Evolutionary conservation across 306 rosid genomes (phyloP).

Genomic region (Prosopis cineraria): DNA sequence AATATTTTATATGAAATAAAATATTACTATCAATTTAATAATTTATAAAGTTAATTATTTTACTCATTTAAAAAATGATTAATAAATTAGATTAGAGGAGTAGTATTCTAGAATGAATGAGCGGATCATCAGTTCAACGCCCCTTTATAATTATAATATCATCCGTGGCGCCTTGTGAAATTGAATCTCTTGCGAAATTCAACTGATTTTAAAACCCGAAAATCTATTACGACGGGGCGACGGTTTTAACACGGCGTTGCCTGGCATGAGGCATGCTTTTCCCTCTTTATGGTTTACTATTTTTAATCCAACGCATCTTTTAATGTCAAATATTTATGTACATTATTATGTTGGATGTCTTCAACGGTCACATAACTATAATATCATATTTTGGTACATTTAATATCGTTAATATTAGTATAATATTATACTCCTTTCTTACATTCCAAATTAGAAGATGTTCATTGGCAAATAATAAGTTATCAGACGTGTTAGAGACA

Average conservation of each 20-base stretch:
- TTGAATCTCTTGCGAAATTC: background rate
- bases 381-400: too few relatives aligned
- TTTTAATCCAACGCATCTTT: background rate
- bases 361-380: too few relatives aligned
- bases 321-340: background rate
- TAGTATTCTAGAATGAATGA: background rate
- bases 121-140: background rate
- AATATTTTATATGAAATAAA: too few relatives aligned
- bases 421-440: too few relatives aligned
- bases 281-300: background rate
- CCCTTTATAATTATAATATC: background rate
- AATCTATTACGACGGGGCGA: background rate
- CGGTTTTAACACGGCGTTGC: background rate
- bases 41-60: too few relatives aligned
- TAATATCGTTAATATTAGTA: background rate
- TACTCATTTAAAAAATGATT: too few relatives aligned
- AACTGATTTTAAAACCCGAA: background rate
- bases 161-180: background rate
- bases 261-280: too few relatives aligned
- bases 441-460: too few relatives aligned
- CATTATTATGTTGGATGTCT: background rate
- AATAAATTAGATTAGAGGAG: too few relatives aligned
- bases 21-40: too few relatives aligned
- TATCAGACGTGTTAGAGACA: too few relatives aligned
- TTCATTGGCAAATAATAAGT: too few relatives aligned